Evolutionary conservation across 2,329 filamentous ascomycete genomes (phyloP).

Genomic region (Colletotrichum lindemuthianum): DNA sequence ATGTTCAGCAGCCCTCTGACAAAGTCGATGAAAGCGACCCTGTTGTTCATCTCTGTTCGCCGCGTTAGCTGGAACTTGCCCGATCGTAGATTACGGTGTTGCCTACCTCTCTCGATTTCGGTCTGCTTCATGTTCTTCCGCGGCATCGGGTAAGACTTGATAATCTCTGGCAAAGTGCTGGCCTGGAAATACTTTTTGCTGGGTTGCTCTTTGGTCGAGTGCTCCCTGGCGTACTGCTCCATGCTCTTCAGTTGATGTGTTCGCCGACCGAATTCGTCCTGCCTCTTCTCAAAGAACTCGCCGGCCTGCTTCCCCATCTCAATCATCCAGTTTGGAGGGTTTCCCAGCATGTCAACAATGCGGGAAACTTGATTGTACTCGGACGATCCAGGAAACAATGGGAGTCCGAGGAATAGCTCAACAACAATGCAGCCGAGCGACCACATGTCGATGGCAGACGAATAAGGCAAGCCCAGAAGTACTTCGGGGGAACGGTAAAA

Average conservation of each 20-base stretch:
- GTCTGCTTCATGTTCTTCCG: slow-evolving; percentile 99
- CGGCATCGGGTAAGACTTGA: slow-evolving; percentile 97
- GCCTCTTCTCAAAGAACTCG: slow-evolving; percentile 94
- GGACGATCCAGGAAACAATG: slow-evolving; percentile 94
- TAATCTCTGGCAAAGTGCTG: slow-evolving; percentile 93
- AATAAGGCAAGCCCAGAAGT: slow-evolving; percentile 93
- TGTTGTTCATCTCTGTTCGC: slow-evolving; percentile 92
- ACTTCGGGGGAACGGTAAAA: slow-evolving; percentile 99
- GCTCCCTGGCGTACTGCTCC: slow-evolving; percentile 97
- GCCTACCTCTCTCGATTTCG: slow-evolving; percentile 90
- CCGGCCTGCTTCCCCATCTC: slow-evolving; percentile 98
- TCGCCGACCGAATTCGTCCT: slow-evolving; percentile 91
- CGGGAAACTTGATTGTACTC: slow-evolving; percentile 98
- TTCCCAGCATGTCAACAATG: slow-evolving; percentile 97
- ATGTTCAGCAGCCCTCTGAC: slow-evolving; percentile 92
- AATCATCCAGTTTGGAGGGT: slow-evolving; percentile 98
- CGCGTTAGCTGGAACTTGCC: neutral
- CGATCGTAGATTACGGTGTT: neutral
- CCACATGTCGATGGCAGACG: slow-evolving; percentile 99
- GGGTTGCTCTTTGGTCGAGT: slow-evolving; percentile 95
- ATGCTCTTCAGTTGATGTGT: slow-evolving; percentile 95
- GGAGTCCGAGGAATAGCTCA: slow-evolving; percentile 93
- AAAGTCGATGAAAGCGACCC: slow-evolving; percentile 97
- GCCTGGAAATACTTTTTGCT: slow-evolving; percentile 99
- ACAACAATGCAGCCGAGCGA: slow-evolving; percentile 98